phyloP scores from a whole-genome alignment of 2,329 filamentous ascomycete species.

The Cladophialophora bantiana region DNA sequence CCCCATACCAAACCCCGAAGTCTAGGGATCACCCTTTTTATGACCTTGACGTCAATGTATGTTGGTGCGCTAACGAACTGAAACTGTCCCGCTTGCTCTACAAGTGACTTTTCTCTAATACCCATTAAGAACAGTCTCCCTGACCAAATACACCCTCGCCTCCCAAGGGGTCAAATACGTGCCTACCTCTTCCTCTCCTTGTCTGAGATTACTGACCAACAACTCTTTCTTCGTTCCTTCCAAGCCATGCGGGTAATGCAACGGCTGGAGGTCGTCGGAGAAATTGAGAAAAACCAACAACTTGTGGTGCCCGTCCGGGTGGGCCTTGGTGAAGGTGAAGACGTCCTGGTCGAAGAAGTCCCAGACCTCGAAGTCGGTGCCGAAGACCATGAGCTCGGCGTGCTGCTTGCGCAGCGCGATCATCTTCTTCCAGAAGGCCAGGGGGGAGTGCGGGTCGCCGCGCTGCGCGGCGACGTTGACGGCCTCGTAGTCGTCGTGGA shows the following conservation, averaged over 20 bases:
- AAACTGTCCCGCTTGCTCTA: too few relatives aligned
- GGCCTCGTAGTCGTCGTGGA: slow-evolving; percentile 67
- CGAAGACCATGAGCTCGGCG: slow-evolving; percentile 71
- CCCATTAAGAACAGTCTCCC: slow-evolving; percentile 31
- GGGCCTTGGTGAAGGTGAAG: slow-evolving; percentile 63
- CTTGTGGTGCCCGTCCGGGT: slow-evolving; percentile 32
- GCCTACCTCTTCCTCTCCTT: slow-evolving; percentile 31
- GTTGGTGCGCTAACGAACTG: not conserved
- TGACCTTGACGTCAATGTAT: not conserved
- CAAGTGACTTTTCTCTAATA: slow-evolving; percentile 7
- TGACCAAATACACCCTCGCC: slow-evolving; percentile 37
- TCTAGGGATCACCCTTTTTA: not conserved
- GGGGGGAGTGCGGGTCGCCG: slow-evolving; percentile 56
- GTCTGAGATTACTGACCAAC: slow-evolving; percentile 31
- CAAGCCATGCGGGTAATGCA: slow-evolving; percentile 35
- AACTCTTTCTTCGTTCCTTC: slow-evolving; percentile 30
- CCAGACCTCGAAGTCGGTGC: slow-evolving; percentile 63
- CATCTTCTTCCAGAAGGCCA: slow-evolving; percentile 67
- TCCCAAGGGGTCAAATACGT: slow-evolving; percentile 40
- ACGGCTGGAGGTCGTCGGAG: slow-evolving; percentile 36
- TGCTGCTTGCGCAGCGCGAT: slow-evolving; percentile 67
- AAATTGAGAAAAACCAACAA: slow-evolving; percentile 39
- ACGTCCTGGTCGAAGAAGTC: slow-evolving; percentile 59
- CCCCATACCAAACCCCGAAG: not conserved
- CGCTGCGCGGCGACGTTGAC: slow-evolving; percentile 65